Base-by-base conservation (phyloP, 2,329 filamentous ascomycete species). In the Cryphonectria radicalis region DNA sequence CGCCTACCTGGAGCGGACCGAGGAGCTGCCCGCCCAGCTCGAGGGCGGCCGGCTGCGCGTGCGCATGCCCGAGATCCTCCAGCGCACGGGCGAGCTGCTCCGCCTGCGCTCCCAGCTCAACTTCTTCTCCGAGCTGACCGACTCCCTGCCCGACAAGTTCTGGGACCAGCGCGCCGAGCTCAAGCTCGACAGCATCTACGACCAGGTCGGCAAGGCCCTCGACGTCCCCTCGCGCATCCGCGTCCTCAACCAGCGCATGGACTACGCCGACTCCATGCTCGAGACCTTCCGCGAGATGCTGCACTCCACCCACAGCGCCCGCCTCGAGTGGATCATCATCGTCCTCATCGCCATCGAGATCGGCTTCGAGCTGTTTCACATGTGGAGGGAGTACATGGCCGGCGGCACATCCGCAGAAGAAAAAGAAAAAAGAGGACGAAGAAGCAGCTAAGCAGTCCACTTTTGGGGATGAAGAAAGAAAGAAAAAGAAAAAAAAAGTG, bases 241-340 rank as follows among this genome's bases (percentile, higher is more conserved):
- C 77, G 91, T 93, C 25, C 83, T 98, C 76, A 99, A 99, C 80
- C 93, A 97, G 83, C 97, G 97, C 84, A 97, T 99, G 89, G 95
- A 97, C 78, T 98, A 99, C 80, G 96, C 95, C 0, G 93, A 96
- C 78, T 95, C 98, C 80, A 98, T 98, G 79, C 94, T 96, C 8
- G 93, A 87, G 67, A 95, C 98, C 22, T 83, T 98, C 73, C 87
- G 96, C 71, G 94, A 98, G 80, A 91, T 95, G 79, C 86, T 97
- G 69, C 97, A 93, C 78, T 95, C 98, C 84, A 94, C 93, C 79
- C 94, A 98, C 78, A 92, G 93, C 22, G 89, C 95, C 42, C 87
- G 93, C 69, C 85, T 99, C 14, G 96, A 98, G 82, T 95, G 93
- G 92, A 97, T 97, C 76, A 98, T 99, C 79, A 98, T 99, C 77